Evolutionary conservation across 1,284 basidiomycete genomes (phyloP), one percentile per base, ranked within the genome.

Genomic region (Ganoderma lingzhi): DNA sequence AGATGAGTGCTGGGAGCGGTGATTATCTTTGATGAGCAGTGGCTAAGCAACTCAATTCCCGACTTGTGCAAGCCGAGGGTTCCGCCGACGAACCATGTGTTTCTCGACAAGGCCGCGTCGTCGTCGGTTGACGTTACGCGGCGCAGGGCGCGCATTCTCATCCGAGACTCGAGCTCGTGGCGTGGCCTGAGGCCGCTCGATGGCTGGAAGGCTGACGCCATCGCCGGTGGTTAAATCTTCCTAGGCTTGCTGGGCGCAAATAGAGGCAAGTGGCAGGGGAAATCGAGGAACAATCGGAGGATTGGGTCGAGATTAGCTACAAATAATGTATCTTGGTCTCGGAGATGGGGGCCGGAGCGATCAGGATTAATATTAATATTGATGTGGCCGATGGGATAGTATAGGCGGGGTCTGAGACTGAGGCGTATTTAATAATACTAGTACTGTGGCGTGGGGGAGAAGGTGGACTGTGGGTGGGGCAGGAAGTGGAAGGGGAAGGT

Each of bases 291-390:
- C 41, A 66, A 66, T 72, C 65, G 59, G 51, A 59, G 44, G 58
- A 60, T 63, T 67, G 30, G 30, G 48, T 64, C 55, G 61, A 69
- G 69, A 69, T 71, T 69, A 62, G 61, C 70, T 73, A 73, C 71
- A 73, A 66, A 67, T 70, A 68, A 70, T 73, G 70, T 71, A 70
- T 64, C 45, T 58, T 59, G 59, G 71, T 68, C 70, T 51, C 41
- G 30, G 56, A 51, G 45, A 42, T 23, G 37, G 9, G 6, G 44
- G 32, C 23, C 28, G 45, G 14, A 55, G 37, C 42, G 23, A 68
- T 66, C 66, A 63, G 61, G 62, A 67, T 65, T 59, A 68, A 65
- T 63, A 67, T 65, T 59, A 68, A 65, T 63, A 67, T 56, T 56
- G 53, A 56, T 56, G 30, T 56, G 48, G 61, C 17, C 45, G 62